These are phyloP conservation scores for Bipolaris victoriae DNA, from an alignment of 2,329 filamentous ascomycete species.

Conservation along the genomic window DNA sequence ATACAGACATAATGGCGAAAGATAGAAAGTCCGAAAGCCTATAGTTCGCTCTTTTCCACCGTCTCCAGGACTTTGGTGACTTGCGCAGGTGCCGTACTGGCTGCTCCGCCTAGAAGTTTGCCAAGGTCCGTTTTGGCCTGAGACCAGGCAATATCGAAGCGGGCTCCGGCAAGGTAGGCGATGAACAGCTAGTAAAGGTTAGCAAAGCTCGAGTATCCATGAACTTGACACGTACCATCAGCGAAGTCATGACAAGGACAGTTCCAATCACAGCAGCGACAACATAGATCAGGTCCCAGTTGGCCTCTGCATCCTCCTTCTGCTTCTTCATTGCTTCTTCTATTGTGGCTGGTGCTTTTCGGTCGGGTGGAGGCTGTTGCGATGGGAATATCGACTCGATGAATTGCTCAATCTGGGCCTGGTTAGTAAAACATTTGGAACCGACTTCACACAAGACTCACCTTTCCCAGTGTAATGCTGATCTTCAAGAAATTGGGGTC, in stretches of 20 bases:
- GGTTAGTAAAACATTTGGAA: constrained; percentile 9
- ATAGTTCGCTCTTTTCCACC: constrained; percentile 53
- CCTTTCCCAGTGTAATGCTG: constrained; percentile 86
- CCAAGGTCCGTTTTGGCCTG: constrained; percentile 61
- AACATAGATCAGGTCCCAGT: constrained; percentile 66
- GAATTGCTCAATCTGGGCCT: constrained; percentile 83
- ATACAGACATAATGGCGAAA: constrained; percentile 31
- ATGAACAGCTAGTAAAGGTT: constrained; percentile 66
- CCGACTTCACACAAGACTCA: constrained; percentile 49
- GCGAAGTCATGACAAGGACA: constrained; percentile 71
- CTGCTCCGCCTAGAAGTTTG: constrained; percentile 37
- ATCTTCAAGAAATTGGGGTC: constrained; percentile 94
- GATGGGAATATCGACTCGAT: constrained; percentile 92
- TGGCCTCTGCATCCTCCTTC: constrained; percentile 59
- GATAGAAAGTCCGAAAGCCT: constrained; percentile 40
- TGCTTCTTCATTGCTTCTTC: constrained; percentile 64
- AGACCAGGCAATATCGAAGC: constrained; percentile 73
- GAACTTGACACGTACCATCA: constrained; percentile 72
- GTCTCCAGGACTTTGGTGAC: constrained; percentile 30
- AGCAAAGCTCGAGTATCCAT: constrained; percentile 14
- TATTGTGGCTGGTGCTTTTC: constrained; percentile 46
- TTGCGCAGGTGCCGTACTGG: constrained; percentile 21
- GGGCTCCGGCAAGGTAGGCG: constrained; percentile 81
- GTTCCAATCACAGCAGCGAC: constrained; percentile 69
- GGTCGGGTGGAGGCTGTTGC: constrained; percentile 68